Evolutionary conservation across 176 grass and related monocot genomes (phyloP).

Genomic region (Bothriochloa decipiens): DNA sequence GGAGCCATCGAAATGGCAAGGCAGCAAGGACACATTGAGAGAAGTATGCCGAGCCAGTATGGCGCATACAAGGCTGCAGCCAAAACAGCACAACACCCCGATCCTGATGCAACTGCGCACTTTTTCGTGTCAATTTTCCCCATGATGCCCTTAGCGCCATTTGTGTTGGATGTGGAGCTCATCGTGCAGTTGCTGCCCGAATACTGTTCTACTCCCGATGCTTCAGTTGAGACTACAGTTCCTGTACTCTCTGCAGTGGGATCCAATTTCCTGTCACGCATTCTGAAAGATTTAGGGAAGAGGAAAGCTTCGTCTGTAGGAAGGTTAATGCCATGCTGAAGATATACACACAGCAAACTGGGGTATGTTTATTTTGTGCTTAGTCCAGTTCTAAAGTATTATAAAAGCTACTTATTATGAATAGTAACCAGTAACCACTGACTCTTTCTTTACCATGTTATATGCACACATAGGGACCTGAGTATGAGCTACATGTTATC

Average conservation of each 20-base stretch:
- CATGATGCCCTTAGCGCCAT: not conserved
- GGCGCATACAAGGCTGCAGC: not conserved
- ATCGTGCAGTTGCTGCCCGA: not conserved
- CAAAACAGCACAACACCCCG: not conserved
- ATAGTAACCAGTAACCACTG: not conserved
- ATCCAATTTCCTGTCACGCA: not conserved
- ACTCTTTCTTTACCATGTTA: not conserved
- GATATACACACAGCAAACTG: slow-evolving; percentile 10
- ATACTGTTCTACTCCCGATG: not conserved
- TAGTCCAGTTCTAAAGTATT: not conserved
- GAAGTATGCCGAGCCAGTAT: not conserved
- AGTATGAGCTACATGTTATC: slow-evolving; percentile 32
- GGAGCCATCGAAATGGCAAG: not conserved
- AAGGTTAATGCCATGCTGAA: slow-evolving; percentile 14
- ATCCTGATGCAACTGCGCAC: not conserved
- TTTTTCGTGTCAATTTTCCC: not conserved
- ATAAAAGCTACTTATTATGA: not conserved
- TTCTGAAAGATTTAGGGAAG: not conserved
- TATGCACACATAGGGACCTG: slow-evolving; percentile 13
- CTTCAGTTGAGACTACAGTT: not conserved
- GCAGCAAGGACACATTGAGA: not conserved
- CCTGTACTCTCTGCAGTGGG: not conserved
- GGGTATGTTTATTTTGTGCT: not conserved
- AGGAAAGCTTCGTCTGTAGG: not conserved
- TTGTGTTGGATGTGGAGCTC: not conserved